These are phyloP conservation scores for Dendrocalamus latiflorus DNA, from an alignment of 202 grass and related monocot genomes.

Conservation along the genomic window DNA sequence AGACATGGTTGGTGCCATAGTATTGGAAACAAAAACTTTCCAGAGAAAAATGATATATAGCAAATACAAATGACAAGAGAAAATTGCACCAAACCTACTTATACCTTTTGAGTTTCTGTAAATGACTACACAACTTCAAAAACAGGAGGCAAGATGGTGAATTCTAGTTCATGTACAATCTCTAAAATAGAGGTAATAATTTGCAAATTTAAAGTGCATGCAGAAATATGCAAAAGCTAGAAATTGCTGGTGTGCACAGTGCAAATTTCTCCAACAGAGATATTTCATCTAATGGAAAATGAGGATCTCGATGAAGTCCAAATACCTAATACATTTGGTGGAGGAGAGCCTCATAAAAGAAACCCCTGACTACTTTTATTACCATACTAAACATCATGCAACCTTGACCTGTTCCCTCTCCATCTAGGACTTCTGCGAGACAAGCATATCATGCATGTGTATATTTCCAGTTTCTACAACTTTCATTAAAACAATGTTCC, in stretches of 20 bases:
- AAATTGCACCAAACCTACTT: conserved; percentile 7
- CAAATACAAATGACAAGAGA: not conserved
- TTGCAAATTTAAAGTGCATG: not conserved
- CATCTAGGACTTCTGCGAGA: conserved; percentile 8
- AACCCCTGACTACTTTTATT: not conserved
- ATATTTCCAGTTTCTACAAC: not conserved
- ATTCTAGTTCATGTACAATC: not conserved
- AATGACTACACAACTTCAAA: not conserved
- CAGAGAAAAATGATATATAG: not conserved
- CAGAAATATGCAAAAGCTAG: not conserved
- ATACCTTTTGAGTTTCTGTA: not conserved
- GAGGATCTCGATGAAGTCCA: not conserved
- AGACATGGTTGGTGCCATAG: not conserved
- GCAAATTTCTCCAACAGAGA: conserved; percentile 4
- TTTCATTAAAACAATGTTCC: not conserved
- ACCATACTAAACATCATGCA: not conserved
- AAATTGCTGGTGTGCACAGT: not conserved
- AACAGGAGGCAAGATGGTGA: not conserved
- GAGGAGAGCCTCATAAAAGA: not conserved
- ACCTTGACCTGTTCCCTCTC: not conserved
- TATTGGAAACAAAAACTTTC: not conserved
- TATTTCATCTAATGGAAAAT: not conserved
- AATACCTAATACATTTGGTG: not conserved
- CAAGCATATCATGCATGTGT: no score
- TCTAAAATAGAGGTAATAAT: not conserved